Evolutionary conservation across 345 rosid species (phyloP).

Genomic region (Ceriops decandra): DNA sequence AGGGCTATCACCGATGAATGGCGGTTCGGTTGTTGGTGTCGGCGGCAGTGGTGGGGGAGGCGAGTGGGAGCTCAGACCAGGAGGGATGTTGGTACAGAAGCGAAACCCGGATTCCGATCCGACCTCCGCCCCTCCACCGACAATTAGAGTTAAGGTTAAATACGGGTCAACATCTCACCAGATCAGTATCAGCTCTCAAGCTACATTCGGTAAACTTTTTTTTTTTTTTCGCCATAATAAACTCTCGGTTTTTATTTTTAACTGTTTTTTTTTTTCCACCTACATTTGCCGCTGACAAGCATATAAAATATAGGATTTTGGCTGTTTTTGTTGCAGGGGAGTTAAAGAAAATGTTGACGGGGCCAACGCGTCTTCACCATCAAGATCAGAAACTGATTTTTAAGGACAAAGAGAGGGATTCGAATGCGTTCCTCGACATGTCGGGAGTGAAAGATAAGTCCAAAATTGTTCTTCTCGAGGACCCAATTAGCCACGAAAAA

Average conservation of each 20-base stretch:
- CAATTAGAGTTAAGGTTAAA: conserved; percentile 86
- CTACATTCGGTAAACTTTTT: conserved; percentile 68
- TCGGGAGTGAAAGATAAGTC: conserved; percentile 91
- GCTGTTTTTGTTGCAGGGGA: conserved; percentile 54
- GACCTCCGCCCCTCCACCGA: conserved; percentile 62
- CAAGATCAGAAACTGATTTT: conserved; percentile 88
- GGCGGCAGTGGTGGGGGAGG: conserved; percentile 28
- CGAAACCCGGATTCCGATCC: conserved; percentile 71
- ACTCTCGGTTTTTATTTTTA: background rate
- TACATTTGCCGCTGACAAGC: background rate
- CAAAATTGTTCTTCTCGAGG: conserved; percentile 78
- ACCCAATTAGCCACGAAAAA: conserved; percentile 85
- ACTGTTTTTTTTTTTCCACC: background rate
- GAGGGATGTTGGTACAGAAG: conserved; percentile 98
- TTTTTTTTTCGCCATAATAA: background rate
- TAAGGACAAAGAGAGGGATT: conserved; percentile 94
- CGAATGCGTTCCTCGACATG: conserved; percentile 76
- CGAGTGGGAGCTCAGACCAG: conserved; percentile 94
- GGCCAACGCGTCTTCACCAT: conserved; percentile 85
- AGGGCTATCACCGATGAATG: conserved; percentile 43
- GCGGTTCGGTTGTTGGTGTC: conserved; percentile 31
- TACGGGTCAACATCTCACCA: conserved; percentile 81
- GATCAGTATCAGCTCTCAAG: conserved; percentile 72
- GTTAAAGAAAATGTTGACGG: conserved; percentile 86
- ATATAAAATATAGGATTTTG: background rate